Base-by-base conservation (phyloP, 2,329 filamentous ascomycete genomes). In the Tetracladium maxilliforme region DNA sequence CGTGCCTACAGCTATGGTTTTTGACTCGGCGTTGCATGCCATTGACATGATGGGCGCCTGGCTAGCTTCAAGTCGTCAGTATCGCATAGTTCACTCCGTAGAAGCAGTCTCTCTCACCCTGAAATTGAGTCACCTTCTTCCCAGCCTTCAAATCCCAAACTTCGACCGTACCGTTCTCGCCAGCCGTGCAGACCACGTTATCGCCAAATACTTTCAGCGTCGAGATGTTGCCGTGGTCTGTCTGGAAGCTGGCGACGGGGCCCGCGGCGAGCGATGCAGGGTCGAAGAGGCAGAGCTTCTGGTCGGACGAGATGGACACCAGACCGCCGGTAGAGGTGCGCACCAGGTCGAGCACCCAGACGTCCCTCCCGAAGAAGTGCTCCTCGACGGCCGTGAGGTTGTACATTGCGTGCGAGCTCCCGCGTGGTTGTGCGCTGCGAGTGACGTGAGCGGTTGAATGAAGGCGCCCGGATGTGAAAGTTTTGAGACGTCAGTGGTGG, bases 1-100 rank as follows among this genome's bases (percentile, higher is more conserved):
- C 2, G 79, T 83, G 16, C 81, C 81, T 6, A 72, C 70, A 13
- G 73, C 78, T 11, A 87, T 52, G 4, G 69, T 59, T 36, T 71
- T 65, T 10, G 61, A 62, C 8, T 49, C 41, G 7, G 57, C 47
- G 23, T 61, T 65, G 34, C 71, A 58, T 2, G 75, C 73, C 23
- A 87, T 52, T 10, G 78, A 74, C 9, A 76, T 54, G 10, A 87
- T 60, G 8, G 71, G 48, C 16, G 56, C 54, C 22, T 54, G 12
- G 8, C 9, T 9, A 9, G 21, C 21, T 9, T 8, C 8, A 23
- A 10, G 9, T 13, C 13, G 21, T 8, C 21, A 19, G 11, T 13
- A 14, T 23, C 9, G 12, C 21, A 23, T 8, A 8, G 9, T 9
- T 8, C 21, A 23, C 18, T 19, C 11, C 9, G 9, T 19, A 8